A percentile compares a stretch with the other conserved stretches of the same genome.
phyloP scores from a whole-genome alignment of 495 filamentous ascomycete genomes.

The Tuber brumale region DNA sequence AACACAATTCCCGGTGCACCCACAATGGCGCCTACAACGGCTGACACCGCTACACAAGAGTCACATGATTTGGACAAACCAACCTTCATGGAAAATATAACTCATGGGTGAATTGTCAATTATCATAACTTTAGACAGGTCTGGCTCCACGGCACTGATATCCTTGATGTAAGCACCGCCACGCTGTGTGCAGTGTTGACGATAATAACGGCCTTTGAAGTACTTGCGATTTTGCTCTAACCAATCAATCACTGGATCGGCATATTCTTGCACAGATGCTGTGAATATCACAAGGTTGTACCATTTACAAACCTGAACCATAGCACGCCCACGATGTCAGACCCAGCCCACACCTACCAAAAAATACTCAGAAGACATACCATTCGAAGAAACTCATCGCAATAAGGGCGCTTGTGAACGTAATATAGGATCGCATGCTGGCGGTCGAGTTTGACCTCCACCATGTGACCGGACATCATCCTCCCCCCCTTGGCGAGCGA shows the following conservation, averaged over 20 bases:
- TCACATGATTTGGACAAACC: slow-evolving; percentile 20
- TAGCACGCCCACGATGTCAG: slow-evolving; percentile 2
- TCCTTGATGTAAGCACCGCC: slow-evolving; percentile 98
- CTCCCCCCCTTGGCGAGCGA: slow-evolving; percentile 92
- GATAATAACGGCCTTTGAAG: slow-evolving; percentile 84
- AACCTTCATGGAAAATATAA: slow-evolving; percentile 98
- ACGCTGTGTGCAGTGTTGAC: slow-evolving; percentile 91
- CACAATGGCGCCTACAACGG: neutral
- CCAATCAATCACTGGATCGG: slow-evolving; percentile 98
- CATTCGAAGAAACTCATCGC: slow-evolving; percentile 92
- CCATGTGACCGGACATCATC: slow-evolving; percentile 97
- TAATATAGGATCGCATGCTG: slow-evolving; percentile 98
- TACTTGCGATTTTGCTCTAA: slow-evolving; percentile 93
- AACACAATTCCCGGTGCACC: neutral
- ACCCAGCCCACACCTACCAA: neutral
- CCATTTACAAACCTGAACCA: slow-evolving; percentile 73
- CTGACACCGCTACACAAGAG: neutral
- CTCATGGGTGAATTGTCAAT: slow-evolving; percentile 96
- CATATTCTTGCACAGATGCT: slow-evolving; percentile 95
- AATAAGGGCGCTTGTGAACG: slow-evolving; percentile 93
- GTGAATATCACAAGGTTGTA: slow-evolving; percentile 98
- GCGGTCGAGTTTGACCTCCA: slow-evolving; percentile 88
- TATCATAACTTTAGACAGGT: slow-evolving; percentile 96
- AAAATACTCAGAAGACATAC: slow-evolving; percentile 43
- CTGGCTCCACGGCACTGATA: slow-evolving; percentile 88